phyloP scores from a whole-genome alignment of 306 rosid species.

The Prunus kanzakura region DNA sequence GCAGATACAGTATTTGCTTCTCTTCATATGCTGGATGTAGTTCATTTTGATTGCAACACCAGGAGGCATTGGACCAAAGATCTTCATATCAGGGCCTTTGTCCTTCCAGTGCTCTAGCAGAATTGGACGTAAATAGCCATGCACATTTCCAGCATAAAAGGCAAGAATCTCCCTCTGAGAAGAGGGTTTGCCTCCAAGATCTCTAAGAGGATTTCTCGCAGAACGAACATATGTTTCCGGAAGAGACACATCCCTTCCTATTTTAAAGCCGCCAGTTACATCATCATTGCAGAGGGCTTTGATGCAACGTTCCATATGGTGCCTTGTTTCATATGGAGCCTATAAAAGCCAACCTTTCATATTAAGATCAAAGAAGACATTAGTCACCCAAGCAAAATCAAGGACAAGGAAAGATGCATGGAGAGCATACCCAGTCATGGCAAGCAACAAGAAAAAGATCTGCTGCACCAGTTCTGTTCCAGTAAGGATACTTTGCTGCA shows the following conservation, averaged over 20 bases:
- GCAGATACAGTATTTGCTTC: slow-evolving; percentile 84
- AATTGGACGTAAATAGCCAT: slow-evolving; percentile 74
- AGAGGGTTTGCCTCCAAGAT: slow-evolving; percentile 82
- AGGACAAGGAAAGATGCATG: no score
- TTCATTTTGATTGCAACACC: slow-evolving; percentile 75
- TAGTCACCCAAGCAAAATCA: no score
- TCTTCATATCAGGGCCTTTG: slow-evolving; percentile 73
- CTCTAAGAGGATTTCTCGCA: slow-evolving; percentile 62
- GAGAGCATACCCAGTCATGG: slow-evolving; percentile 81
- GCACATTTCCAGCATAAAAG: slow-evolving; percentile 86
- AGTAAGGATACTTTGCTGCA: slow-evolving; percentile 73
- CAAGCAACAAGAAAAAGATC: slow-evolving; percentile 97
- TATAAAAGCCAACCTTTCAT: slow-evolving; percentile 25
- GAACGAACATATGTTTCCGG: slow-evolving; percentile 84
- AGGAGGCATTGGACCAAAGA: slow-evolving; percentile 76
- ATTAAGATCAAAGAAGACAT: neutral
- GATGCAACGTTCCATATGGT: slow-evolving; percentile 93
- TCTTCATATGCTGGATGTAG: slow-evolving; percentile 87
- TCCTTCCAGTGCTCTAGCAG: slow-evolving; percentile 80
- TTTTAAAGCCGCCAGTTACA: slow-evolving; percentile 81
- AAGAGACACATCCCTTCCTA: slow-evolving; percentile 85
- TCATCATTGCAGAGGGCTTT: slow-evolving; percentile 94
- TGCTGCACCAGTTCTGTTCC: slow-evolving; percentile 82
- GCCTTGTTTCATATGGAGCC: slow-evolving; percentile 98
- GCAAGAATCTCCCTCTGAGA: slow-evolving; percentile 65